Percentiles rank a stretch among this genome's conserved stretches.
These are phyloP conservation scores for Alternaria triticina DNA, from an alignment of 2,329 filamentous ascomycete species.

Conservation along the genomic window DNA sequence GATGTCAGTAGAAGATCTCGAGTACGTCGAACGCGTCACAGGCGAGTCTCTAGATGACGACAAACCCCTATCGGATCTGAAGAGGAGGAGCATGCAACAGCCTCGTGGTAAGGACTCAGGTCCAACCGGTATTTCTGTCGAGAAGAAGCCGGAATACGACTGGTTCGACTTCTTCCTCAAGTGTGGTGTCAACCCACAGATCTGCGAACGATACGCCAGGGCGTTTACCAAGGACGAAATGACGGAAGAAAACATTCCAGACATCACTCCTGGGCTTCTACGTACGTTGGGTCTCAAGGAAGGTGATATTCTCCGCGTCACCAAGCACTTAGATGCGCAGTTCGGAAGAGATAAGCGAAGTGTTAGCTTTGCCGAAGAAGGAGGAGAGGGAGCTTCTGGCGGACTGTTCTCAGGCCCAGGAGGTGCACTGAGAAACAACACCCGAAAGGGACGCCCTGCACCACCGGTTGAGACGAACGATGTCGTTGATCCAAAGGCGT, in stretches of 20 bases:
- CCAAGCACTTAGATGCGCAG: constrained; percentile 84
- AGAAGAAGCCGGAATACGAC: constrained; percentile 81
- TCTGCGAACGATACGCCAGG: constrained; percentile 92
- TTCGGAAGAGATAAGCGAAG: constrained; percentile 68
- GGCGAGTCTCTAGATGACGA: constrained; percentile 89
- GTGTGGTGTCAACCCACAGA: constrained; percentile 88
- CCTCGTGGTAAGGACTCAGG: constrained; percentile 58
- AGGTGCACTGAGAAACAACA: constrained; percentile 92
- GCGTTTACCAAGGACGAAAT: constrained; percentile 91
- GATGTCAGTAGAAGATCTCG: constrained; percentile 93
- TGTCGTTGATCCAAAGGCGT: constrained; percentile 84
- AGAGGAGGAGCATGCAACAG: constrained; percentile 55
- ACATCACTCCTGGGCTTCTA: constrained; percentile 82
- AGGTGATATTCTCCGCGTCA: constrained; percentile 94
- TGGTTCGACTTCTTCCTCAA: constrained; percentile 99
- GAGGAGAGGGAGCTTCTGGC: constrained; percentile 65
- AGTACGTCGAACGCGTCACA: constrained; percentile 90
- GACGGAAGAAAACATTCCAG: constrained; percentile 90
- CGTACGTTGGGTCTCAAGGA: constrained; percentile 92
- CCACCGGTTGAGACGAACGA: constrained; percentile 87
- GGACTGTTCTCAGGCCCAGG: constrained; percentile 92
- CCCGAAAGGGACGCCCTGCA: constrained; percentile 85
- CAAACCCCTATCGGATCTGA: constrained; percentile 87
- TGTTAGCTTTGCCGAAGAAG: constrained; percentile 65
- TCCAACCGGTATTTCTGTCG: constrained; percentile 66